A percentile compares a stretch with the other conserved stretches of the same genome.
Conservation (phyloP, 2,329 filamentous ascomycete species). For the Sporothrix pallida region DNA sequence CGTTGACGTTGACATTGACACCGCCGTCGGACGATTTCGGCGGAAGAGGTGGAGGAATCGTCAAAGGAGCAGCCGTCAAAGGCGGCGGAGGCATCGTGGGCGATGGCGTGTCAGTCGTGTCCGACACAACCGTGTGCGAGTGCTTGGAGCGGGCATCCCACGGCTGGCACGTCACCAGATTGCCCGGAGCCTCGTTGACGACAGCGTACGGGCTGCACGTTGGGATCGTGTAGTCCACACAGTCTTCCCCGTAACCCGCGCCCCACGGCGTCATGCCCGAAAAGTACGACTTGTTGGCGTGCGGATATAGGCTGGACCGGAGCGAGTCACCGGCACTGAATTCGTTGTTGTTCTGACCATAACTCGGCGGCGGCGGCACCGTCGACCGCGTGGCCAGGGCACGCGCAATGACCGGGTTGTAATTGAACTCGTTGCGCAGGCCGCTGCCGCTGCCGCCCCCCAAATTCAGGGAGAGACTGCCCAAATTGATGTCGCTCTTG, state of each 20-base stretch:
- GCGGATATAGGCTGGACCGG: constrained; percentile 24
- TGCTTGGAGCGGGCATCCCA: constrained; percentile 18
- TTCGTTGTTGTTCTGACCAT: background rate
- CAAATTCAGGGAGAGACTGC: background rate
- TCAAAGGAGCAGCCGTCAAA: background rate
- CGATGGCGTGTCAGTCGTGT: background rate
- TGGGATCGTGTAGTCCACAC: constrained; percentile 25
- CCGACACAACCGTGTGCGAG: background rate
- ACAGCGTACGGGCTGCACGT: constrained; percentile 24
- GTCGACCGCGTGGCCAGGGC: constrained; percentile 25
- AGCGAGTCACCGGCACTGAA: background rate
- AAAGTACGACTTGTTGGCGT: constrained; percentile 28
- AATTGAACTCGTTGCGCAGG: constrained; percentile 29
- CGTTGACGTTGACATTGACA: no score
- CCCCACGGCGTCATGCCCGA: constrained; percentile 26
- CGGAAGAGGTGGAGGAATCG: background rate
- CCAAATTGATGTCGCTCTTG: constrained; percentile 1
- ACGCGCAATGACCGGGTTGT: constrained; percentile 28
- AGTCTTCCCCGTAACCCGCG: constrained; percentile 22
- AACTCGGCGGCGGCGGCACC: constrained; percentile 3
- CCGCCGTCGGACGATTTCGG: background rate
- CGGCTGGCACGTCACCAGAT: constrained; percentile 19
- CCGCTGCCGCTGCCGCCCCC: background rate
- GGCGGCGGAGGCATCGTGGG: constrained; percentile 4
- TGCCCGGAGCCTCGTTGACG: background rate